Evolutionary conservation across 2,329 filamentous ascomycete species (phyloP).

Genomic region (Alternaria rosae): DNA sequence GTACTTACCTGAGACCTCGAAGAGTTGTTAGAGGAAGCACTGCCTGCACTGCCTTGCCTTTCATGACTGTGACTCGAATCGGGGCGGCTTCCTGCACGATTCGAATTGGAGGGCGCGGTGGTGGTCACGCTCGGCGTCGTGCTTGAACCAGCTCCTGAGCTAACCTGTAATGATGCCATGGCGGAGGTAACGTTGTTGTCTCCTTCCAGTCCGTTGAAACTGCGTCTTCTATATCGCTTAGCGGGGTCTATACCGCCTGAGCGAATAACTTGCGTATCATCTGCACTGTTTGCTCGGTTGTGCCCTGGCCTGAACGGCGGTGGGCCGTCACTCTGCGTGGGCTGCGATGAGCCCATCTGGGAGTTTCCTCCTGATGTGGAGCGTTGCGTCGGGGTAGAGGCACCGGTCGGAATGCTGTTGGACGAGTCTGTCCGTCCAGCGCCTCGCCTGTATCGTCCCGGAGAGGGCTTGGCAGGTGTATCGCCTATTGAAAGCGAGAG

Average conservation of each 20-base stretch:
- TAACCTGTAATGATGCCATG: constrained; percentile 25
- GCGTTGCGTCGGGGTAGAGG: constrained; percentile 44
- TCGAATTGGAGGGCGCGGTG: constrained; percentile 40
- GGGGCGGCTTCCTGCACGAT: constrained; percentile 39
- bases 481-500: constrained; percentile 64
- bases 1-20: constrained; percentile 45
- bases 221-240: constrained; percentile 81
- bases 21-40: constrained; percentile 44
- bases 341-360: constrained; percentile 60
- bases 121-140: constrained; percentile 22
- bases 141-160: constrained; percentile 16
- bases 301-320: constrained; percentile 53
- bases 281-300: constrained; percentile 67
- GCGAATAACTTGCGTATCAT: constrained; percentile 73
- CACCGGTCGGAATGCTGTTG: constrained; percentile 40
- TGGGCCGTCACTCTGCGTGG: constrained; percentile 61
- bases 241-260: constrained; percentile 68
- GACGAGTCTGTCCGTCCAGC: constrained; percentile 63
- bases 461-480: constrained; percentile 71
- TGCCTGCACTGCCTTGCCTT: constrained; percentile 50
- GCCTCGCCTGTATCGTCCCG: constrained; percentile 82
- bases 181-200: constrained; percentile 29
- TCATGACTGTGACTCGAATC: constrained; percentile 47
- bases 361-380: constrained; percentile 49
- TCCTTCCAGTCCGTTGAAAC: constrained; percentile 72